Percentiles rank a stretch among this genome's conserved stretches.
These are phyloP conservation scores for Termitomyces sp. DNA, from an alignment of 768 basidiomycete species.

Conservation along the genomic window DNA sequence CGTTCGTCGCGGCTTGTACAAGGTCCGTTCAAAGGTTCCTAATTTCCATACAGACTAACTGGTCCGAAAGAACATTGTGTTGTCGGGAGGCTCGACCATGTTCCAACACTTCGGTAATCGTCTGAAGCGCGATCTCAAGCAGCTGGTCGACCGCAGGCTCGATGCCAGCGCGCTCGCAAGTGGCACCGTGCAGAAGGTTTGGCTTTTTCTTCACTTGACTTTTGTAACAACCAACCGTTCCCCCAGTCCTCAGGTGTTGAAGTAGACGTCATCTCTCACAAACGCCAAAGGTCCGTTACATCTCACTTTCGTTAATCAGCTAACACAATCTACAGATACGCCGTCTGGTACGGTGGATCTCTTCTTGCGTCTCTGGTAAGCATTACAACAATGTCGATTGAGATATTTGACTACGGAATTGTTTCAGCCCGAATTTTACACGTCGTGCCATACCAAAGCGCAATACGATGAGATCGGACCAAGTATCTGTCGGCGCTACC, in stretches of 20 bases:
- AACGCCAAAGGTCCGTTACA: slow-evolving; percentile 76
- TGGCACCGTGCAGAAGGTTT: slow-evolving; percentile 73
- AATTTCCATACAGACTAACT: neutral
- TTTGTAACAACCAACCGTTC: neutral
- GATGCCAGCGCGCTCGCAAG: slow-evolving; percentile 72
- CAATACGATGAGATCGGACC: slow-evolving; percentile 94
- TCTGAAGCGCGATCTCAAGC: slow-evolving; percentile 92
- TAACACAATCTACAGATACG: slow-evolving; percentile 52
- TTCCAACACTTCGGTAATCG: slow-evolving; percentile 98
- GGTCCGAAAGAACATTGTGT: slow-evolving; percentile 79
- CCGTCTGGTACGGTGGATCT: slow-evolving; percentile 98
- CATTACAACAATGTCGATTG: neutral
- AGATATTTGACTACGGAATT: slow-evolving; percentile 2
- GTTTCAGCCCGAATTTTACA: slow-evolving; percentile 87
- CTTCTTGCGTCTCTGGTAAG: slow-evolving; percentile 88
- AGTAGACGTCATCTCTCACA: slow-evolving; percentile 98
- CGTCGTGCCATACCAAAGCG: slow-evolving; percentile 89
- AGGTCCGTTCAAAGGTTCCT: slow-evolving; percentile 40
- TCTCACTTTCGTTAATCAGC: slow-evolving; percentile 7
- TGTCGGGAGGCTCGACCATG: slow-evolving; percentile 98
- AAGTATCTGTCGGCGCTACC: slow-evolving; percentile 88
- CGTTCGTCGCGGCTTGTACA: slow-evolving; percentile 94
- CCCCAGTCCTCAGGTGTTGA: slow-evolving; percentile 91
- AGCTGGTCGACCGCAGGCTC: slow-evolving; percentile 87
- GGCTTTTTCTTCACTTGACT: slow-evolving; percentile 16